Evolutionary conservation across 164 flowering plant species (phyloP).

Genomic region (Umbilicus rupestris): DNA sequence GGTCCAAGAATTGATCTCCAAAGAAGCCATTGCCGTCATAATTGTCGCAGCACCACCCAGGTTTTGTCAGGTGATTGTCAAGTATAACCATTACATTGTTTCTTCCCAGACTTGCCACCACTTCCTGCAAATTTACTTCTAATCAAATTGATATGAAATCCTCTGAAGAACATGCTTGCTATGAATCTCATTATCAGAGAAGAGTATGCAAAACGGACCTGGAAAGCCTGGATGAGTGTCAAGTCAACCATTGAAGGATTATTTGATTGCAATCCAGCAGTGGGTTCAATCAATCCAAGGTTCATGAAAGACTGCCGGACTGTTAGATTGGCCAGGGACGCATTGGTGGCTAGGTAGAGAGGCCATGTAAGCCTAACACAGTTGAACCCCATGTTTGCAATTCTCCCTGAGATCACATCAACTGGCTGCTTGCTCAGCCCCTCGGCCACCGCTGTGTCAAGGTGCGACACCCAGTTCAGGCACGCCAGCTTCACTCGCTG

Average conservation of each 20-base stretch:
- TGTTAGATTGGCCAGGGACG: constrained; percentile 42
- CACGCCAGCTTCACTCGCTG: constrained; percentile 74
- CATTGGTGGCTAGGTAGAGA: constrained; percentile 48
- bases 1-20: constrained; percentile 65
- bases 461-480: constrained; percentile 72
- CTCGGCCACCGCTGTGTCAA: constrained; percentile 68
- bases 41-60: constrained; percentile 82
- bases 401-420: constrained; percentile 42
- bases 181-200: too few relatives aligned
- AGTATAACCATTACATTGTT: constrained; percentile 70
- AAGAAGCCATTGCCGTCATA: constrained; percentile 81
- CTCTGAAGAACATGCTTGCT: too few relatives aligned
- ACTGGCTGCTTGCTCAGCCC: constrained; percentile 82
- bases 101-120: constrained; percentile 49
- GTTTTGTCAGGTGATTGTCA: constrained; percentile 74
- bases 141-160: too few relatives aligned
- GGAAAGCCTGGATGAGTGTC: constrained; percentile 51
- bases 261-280: constrained; percentile 49
- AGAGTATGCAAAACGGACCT: constrained; percentile 31
- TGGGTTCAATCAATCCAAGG: constrained; percentile 43
- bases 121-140: constrained; percentile 35
- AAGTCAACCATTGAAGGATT: constrained; percentile 68
- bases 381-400: constrained; percentile 57
- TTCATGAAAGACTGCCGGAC: constrained; percentile 60
- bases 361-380: constrained; percentile 93